Conservation (phyloP, 2,329 filamentous ascomycete species). For the Cordyceps tenuipes region DNA sequence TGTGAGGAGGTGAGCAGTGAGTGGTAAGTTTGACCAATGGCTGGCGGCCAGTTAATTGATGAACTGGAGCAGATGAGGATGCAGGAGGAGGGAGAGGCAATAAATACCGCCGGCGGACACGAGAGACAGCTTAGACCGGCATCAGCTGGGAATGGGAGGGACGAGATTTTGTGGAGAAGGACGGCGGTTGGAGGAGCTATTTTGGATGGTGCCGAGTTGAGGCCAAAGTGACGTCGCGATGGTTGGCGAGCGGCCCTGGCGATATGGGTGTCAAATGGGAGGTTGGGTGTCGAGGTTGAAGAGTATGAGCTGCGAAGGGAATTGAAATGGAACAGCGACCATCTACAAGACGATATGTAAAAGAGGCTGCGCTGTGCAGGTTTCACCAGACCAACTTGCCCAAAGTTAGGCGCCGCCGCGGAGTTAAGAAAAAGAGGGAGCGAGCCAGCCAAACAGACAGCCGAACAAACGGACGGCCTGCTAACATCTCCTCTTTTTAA, state of each 20-base stretch:
- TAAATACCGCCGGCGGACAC: neutral
- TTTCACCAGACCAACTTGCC: neutral
- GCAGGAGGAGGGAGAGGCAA: neutral
- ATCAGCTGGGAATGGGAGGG: neutral
- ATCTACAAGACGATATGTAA: neutral
- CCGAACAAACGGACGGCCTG: too few relatives aligned
- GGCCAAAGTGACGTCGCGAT: slow-evolving; percentile 4
- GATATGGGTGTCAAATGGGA: slow-evolving; percentile 6
- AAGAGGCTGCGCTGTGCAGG: neutral
- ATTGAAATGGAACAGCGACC: too few relatives aligned
- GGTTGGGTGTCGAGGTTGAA: neutral
- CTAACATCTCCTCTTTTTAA: too few relatives aligned
- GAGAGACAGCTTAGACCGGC: neutral
- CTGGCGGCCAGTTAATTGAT: neutral
- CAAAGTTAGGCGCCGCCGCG: neutral
- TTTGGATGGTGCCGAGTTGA: neutral
- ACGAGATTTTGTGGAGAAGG: slow-evolving; percentile 2
- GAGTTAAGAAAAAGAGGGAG: slow-evolving; percentile 2
- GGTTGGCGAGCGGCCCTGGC: neutral
- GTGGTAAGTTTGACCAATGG: neutral
- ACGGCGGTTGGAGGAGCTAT: neutral
- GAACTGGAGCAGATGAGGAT: neutral
- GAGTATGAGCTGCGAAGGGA: neutral
- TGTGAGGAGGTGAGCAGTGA: neutral
- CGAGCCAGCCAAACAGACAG: too few relatives aligned